Conservation (phyloP, 441 rosid genomes). For the Macaranga tanarius region DNA sequence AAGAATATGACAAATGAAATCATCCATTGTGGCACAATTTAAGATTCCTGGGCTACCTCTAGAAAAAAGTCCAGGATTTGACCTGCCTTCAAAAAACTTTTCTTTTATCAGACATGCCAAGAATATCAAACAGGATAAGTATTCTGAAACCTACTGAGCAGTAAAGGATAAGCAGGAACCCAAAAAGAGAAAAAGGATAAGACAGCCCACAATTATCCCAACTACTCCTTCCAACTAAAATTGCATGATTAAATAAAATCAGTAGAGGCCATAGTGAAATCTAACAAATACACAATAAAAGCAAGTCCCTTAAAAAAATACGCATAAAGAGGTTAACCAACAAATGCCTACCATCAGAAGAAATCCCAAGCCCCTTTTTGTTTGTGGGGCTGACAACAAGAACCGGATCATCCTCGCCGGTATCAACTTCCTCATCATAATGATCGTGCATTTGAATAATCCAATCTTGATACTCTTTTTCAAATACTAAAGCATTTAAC, state of each 20-base stretch:
- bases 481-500: conserved; percentile 42
- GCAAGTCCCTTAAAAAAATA: neutral
- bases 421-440: conserved; percentile 53
- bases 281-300: too few species aligned
- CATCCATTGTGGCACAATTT: neutral
- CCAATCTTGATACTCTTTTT: conserved; percentile 63
- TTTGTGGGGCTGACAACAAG: conserved; percentile 41
- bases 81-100: neutral
- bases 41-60: neutral
- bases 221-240: neutral
- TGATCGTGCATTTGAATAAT: conserved; percentile 58
- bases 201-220: neutral
- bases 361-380: conserved; percentile 53
- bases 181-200: neutral
- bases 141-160: neutral
- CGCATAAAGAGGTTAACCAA: neutral
- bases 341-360: conserved; percentile 50
- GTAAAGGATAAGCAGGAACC: neutral
- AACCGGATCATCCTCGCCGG: conserved; percentile 61
- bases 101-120: neutral
- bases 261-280: neutral
- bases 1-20: neutral
- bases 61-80: neutral
- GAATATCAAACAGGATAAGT: too few species aligned
- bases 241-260: conserved; percentile 11